Conservation (phyloP, 1,139 yeast species). For the Candida albicans region DNA sequence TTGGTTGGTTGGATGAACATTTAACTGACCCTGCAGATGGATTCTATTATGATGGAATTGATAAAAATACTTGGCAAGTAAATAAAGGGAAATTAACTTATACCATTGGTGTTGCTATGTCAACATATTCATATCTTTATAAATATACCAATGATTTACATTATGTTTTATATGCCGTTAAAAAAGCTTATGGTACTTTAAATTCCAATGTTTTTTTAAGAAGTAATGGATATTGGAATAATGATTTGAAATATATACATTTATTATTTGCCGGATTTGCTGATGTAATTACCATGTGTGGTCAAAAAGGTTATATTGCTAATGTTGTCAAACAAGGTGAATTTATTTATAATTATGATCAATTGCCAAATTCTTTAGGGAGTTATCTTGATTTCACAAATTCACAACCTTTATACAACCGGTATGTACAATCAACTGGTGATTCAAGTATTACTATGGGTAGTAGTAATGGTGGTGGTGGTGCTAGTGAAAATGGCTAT, state of each 20-base stretch:
- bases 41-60: slow-evolving; percentile 30
- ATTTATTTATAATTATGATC: slow-evolving; percentile 22
- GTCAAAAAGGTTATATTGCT: slow-evolving; percentile 11
- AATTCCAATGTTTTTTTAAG: slow-evolving; percentile 23
- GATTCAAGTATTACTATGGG: slow-evolving; percentile 1
- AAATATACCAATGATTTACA: slow-evolving; percentile 16
- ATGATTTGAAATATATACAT: slow-evolving; percentile 25
- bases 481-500: slow-evolving; percentile 17
- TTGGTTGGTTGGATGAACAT: slow-evolving; percentile 23
- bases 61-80: slow-evolving; percentile 3
- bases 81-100: slow-evolving; percentile 38
- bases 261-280: slow-evolving; percentile 26
- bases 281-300: slow-evolving; percentile 19
- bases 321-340: slow-evolving; percentile 25
- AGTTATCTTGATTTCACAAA: slow-evolving; percentile 17
- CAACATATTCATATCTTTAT: slow-evolving; percentile 29
- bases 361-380: slow-evolving; percentile 15
- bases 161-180: slow-evolving; percentile 16
- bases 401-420: slow-evolving; percentile 11
- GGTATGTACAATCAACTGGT: slow-evolving; percentile 11
- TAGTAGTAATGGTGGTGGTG: slow-evolving; percentile 3
- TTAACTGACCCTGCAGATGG: slow-evolving; percentile 26
- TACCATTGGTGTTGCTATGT: slow-evolving; percentile 37
- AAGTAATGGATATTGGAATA: slow-evolving; percentile 29
- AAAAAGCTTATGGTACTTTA: slow-evolving; percentile 17